These are phyloP conservation scores for Tricholoma saponaceum DNA, from an alignment of 768 basidiomycete genomes.

Conservation along the genomic window DNA sequence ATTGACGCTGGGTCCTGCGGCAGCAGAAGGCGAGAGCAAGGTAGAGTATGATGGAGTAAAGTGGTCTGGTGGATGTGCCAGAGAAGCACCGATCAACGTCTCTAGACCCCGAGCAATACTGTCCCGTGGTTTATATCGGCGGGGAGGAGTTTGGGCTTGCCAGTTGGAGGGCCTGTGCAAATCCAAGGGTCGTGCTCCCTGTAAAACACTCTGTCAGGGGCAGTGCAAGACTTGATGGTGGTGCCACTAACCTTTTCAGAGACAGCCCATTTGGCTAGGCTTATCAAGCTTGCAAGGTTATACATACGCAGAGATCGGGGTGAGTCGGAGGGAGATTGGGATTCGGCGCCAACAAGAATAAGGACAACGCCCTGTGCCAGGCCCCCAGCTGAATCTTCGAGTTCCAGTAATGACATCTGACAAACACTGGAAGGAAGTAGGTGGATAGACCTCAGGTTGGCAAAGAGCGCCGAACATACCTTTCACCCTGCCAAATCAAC, in stretches of 20 bases:
- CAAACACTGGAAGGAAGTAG: constrained; percentile 47
- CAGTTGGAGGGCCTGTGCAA: constrained; percentile 47
- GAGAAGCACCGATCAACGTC: constrained; percentile 42
- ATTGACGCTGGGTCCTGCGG: not conserved
- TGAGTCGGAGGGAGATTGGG: constrained; percentile 48
- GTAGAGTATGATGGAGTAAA: constrained; percentile 29
- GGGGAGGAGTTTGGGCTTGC: constrained; percentile 45
- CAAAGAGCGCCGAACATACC: constrained; percentile 37
- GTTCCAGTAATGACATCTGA: constrained; percentile 75
- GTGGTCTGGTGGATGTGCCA: constrained; percentile 13
- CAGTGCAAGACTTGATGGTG: not conserved
- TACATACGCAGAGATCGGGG: constrained; percentile 73
- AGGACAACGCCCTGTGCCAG: constrained; percentile 73
- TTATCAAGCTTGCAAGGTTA: constrained; percentile 70
- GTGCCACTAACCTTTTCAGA: constrained; percentile 52
- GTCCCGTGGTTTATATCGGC: constrained; percentile 48
- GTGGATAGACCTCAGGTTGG: not conserved
- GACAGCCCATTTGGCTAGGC: constrained; percentile 70
- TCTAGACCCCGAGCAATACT: constrained; percentile 64
- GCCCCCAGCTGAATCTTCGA: constrained; percentile 46
- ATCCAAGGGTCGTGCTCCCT: constrained; percentile 63
- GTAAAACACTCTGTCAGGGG: constrained; percentile 5
- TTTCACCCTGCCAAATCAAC: constrained; percentile 74
- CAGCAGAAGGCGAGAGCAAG: constrained; percentile 18
- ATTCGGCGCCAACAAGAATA: constrained; percentile 64